Evolutionary conservation across 495 filamentous ascomycete genomes (phyloP).

Genomic region (Lasiosphaeriaceae sp.): DNA sequence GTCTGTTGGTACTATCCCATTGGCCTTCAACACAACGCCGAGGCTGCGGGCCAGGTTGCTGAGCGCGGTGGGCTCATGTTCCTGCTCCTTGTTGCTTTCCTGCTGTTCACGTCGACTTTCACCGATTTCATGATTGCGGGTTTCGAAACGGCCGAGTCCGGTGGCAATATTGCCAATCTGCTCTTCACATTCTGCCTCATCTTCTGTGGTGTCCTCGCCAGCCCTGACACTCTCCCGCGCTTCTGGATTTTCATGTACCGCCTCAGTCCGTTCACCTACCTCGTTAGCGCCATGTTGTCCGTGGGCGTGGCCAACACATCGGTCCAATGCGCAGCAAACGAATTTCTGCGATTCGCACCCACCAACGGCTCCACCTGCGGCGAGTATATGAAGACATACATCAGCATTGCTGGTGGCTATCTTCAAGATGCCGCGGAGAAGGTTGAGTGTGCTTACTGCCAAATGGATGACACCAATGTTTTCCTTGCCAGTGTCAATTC

Average conservation of each 20-base stretch:
- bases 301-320: conserved; percentile 55
- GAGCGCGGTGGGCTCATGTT: conserved; percentile 66
- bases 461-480: conserved; percentile 54
- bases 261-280: conserved; percentile 69
- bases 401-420: conserved; percentile 43
- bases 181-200: conserved; percentile 64
- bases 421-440: conserved; percentile 51
- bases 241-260: conserved; percentile 91
- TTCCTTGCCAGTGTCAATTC: conserved; percentile 53
- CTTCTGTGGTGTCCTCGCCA: conserved; percentile 73
- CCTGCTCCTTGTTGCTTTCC: conserved; percentile 59
- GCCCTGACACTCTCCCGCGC: conserved; percentile 54
- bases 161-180: conserved; percentile 61
- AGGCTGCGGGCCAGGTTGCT: conserved; percentile 48
- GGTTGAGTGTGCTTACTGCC: conserved; percentile 58
- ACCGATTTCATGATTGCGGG: conserved; percentile 65
- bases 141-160: conserved; percentile 62
- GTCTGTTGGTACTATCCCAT: conserved; percentile 80
- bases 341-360: conserved; percentile 55
- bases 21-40: conserved; percentile 68
- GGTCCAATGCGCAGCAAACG: conserved; percentile 58
- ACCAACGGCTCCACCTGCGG: conserved; percentile 49
- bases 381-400: conserved; percentile 55
- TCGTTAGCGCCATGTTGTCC: conserved; percentile 62
- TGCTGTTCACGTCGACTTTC: conserved; percentile 68